Conservation (phyloP, 306 rosid genomes). For the Casuarina equisetifolia region DNA sequence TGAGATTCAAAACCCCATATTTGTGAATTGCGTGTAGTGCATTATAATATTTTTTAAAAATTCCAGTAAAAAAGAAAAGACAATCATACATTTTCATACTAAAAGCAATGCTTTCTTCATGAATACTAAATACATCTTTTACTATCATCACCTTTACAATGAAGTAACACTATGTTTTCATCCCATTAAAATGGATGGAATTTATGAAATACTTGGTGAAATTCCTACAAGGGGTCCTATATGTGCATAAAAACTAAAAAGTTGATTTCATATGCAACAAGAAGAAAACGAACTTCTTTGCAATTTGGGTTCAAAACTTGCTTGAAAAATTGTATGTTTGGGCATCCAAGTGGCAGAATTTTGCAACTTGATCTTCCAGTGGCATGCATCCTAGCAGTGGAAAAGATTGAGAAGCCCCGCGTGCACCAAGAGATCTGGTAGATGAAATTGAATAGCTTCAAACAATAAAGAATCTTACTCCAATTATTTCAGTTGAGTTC, state of each 20-base stretch:
- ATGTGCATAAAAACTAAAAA: not conserved
- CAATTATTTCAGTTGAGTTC: not conserved
- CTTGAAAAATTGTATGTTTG: not conserved
- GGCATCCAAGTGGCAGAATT: not conserved
- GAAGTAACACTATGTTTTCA: not conserved
- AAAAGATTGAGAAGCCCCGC: not conserved
- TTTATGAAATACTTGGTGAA: not conserved
- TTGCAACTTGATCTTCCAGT: not conserved
- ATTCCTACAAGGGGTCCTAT: not conserved
- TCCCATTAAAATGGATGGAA: not conserved
- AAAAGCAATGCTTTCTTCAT: not conserved
- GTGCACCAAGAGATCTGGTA: not conserved
- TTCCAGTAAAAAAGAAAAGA: not conserved
- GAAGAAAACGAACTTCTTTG: not conserved
- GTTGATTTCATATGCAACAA: not conserved
- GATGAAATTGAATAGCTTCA: not conserved
- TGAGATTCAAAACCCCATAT: no score
- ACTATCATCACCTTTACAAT: not conserved
- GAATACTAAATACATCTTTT: not conserved
- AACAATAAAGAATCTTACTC: not conserved
- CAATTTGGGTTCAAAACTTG: not conserved
- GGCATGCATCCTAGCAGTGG: not conserved
- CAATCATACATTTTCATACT: not conserved
- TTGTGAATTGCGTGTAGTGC: no score
- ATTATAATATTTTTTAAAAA: no score